phyloP scores from a whole-genome alignment of 2,329 filamentous ascomycete species.

The Akanthomyces uredinophilus region DNA sequence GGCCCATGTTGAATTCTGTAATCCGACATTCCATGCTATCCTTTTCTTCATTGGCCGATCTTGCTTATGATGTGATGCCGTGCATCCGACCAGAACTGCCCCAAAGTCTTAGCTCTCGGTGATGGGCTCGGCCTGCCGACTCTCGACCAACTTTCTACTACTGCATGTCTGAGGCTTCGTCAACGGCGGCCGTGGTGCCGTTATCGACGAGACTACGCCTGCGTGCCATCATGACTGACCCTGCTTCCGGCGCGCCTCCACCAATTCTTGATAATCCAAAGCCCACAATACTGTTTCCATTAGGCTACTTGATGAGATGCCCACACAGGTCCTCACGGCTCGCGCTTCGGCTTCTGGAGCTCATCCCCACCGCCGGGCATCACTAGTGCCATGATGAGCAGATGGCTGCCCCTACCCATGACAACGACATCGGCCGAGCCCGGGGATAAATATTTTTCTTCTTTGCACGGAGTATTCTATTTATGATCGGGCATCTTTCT shows the following conservation, averaged over 20 bases:
- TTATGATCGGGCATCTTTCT: neutral
- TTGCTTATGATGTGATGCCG: neutral
- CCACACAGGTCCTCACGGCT: constrained; percentile 5
- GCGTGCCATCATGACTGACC: no score
- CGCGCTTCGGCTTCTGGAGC: constrained; percentile 8
- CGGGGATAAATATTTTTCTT: neutral
- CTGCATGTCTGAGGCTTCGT: neutral
- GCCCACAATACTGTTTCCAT: neutral
- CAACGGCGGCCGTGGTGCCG: neutral
- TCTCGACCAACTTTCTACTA: neutral
- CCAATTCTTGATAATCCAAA: neutral
- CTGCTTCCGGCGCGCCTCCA: no score
- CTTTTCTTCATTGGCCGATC: neutral
- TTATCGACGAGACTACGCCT: neutral
- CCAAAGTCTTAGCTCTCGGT: neutral
- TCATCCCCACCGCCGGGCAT: neutral
- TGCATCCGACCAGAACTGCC: neutral
- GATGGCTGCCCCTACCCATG: neutral
- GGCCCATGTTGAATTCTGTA: no score
- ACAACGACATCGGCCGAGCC: neutral
- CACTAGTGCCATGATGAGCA: neutral
- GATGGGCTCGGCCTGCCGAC: constrained; percentile 4
- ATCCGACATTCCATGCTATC: neutral
- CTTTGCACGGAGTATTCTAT: neutral
- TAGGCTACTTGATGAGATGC: neutral